Conservation (phyloP, 257 asterid species). For the Nemophila menziesii region DNA sequence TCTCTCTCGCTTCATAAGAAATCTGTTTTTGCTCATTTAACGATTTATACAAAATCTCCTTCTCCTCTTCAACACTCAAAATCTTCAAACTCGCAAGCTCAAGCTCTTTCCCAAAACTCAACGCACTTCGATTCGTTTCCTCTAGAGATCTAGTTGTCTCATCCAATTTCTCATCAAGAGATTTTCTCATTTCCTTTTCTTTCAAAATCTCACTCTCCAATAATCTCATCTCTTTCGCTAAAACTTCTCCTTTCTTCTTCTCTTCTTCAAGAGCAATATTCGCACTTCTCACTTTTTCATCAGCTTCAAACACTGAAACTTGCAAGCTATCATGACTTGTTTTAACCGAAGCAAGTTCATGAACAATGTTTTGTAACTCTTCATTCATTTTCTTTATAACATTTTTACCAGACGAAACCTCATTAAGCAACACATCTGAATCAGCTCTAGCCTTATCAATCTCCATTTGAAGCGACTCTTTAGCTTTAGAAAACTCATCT, state of each 20-base stretch:
- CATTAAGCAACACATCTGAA: slow-evolving; percentile 26
- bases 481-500: slow-evolving; percentile 38
- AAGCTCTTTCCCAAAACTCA: slow-evolving; percentile 35
- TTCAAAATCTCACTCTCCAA: slow-evolving; percentile 28
- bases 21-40: slow-evolving; percentile 46
- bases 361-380: slow-evolving; percentile 28
- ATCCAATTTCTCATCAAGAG: slow-evolving; percentile 43
- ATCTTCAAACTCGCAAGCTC: slow-evolving; percentile 38
- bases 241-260: slow-evolving; percentile 22
- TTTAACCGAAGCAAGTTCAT: slow-evolving; percentile 31
- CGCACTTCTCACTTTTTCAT: slow-evolving; percentile 32
- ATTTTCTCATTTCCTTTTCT: slow-evolving; percentile 36
- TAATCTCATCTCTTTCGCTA: slow-evolving; percentile 35
- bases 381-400: slow-evolving; percentile 34
- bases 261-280: slow-evolving; percentile 37
- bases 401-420: slow-evolving; percentile 32
- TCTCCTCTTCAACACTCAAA: slow-evolving; percentile 52
- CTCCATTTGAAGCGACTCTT: slow-evolving; percentile 29
- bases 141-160: slow-evolving; percentile 48
- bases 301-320: slow-evolving; percentile 39
- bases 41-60: slow-evolving; percentile 29
- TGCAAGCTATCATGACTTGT: slow-evolving; percentile 33
- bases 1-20: slow-evolving; percentile 48
- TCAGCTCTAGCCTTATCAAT: slow-evolving; percentile 31
- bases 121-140: slow-evolving; percentile 36